Evolutionary conservation across 179 eudicot genomes (phyloP), one percentile per base, ranked within the genome.

Genomic region (Spergularia azorica): DNA sequence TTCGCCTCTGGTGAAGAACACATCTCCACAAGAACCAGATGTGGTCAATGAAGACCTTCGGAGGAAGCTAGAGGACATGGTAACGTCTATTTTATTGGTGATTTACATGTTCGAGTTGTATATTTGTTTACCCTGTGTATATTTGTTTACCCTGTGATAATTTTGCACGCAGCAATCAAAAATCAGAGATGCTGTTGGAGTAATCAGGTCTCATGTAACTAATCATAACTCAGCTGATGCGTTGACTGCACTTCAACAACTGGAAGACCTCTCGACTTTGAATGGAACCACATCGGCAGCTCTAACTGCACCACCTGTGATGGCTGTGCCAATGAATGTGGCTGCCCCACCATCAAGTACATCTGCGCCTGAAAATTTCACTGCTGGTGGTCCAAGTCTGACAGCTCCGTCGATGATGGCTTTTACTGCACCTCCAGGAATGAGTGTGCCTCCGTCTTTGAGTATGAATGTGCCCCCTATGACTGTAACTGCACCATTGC

Each of bases 161-260:
- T 61, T 60, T 78, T 63, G 8, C 32, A 70, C 61, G 74, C 90
- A 90, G 94, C 88, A 87, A 88, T 68, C 79, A 39, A 86, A 71
- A 77, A 69, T 89, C 80, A 83, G 69, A 73, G 71, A 80, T 67
- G 86, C 83, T 3, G 84, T 85, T 18, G 51, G 46, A 2, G 64
- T 82, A 61, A 69, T 90, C 58, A 90, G 71, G 81, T 90, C 94
- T 16, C 72, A 39, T 17, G 18, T 89, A n/a, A 79, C 71, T 51
- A 32, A 50, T 61, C 85, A 81, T 74, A 77, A 75, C 63, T 80
- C 87, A 9, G 65, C 70, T 32, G 80, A 71, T 62, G 90, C 87
- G 14, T 21, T 85, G 41, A 64, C 55, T 16, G 91, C 90, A 16
- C 79, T 90, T 64, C 85, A 86, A 76, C 85, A 86, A 80, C 83